Evolutionary conservation across 257 asterid genomes (phyloP), one percentile per base, ranked within the genome.

Genomic region (Thymus mandschuricus): DNA sequence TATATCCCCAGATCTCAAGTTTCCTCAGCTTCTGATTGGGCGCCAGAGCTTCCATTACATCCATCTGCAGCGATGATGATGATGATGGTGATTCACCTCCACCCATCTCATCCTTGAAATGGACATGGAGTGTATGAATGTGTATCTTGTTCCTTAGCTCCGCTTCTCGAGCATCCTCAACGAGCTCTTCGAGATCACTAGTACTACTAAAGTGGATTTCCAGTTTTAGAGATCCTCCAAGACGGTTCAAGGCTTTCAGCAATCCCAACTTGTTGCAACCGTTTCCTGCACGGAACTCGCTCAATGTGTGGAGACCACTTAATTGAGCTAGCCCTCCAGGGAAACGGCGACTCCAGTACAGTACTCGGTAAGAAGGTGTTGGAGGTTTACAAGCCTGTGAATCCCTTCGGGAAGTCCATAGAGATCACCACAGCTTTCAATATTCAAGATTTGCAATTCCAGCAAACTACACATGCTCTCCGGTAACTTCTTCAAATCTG

Each of bases 21-120:
- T 4, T 0, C 34, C 28, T 15, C 41, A 81, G 58, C 12, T 64
- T 34, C 10, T 66, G 79, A 68, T 50, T 76, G 5, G 75, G 66
- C 64, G 27, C 31, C 46, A 81, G 67, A 66, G 76, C 80, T 38
- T 70, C 74, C 5, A 75, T 1, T 5, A 57, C 6, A 1, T 68
- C 52, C 63, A 40, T 10, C 50, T 28, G 9, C 64, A 27, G 1
- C 1, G 3, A 1, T 1, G 21, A 21, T 21, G 27, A 1, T 13
- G 27, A 8, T 8, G 11, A 54, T 49, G 55, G 3, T 5, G 15
- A 34, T 3, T 34, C 38, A 2, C 4, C 38, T 3, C 38, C 38
- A 34, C 4, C 38, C 38, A 34, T 34, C 38, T 34, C 38, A 34
- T 52, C 52, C 0, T 2, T 0, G 54, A 48, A 48, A 5, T 10